These are phyloP conservation scores for Akebia trifoliata DNA, from an alignment of 164 flowering plant genomes.

Conservation along the genomic window DNA sequence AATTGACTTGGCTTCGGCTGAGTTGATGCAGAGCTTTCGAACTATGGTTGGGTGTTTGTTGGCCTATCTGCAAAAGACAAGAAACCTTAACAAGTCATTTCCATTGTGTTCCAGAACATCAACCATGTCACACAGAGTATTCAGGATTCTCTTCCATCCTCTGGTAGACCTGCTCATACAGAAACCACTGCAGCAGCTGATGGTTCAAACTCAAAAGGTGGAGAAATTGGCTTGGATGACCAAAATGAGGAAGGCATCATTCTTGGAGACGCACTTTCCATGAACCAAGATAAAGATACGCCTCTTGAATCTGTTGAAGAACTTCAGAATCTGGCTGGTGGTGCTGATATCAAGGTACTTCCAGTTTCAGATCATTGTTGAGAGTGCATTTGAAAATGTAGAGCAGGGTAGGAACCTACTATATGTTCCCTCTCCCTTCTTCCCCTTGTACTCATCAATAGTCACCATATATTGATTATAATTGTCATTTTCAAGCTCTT, in stretches of 20 bases:
- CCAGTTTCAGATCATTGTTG: slow-evolving; percentile 46
- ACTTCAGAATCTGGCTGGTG: slow-evolving; percentile 85
- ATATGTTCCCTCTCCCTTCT: slow-evolving; percentile 1
- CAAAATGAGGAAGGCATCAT: slow-evolving; percentile 46
- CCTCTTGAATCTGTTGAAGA: slow-evolving; percentile 83
- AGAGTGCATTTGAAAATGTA: slow-evolving; percentile 98
- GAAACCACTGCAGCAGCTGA: slow-evolving; percentile 34
- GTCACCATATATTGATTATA: not conserved
- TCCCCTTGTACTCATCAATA: not conserved
- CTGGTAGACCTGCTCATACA: slow-evolving; percentile 27
- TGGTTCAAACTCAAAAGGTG: slow-evolving; percentile 25
- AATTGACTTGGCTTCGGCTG: too few relatives aligned
- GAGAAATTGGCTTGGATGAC: slow-evolving; percentile 35
- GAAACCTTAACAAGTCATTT: not conserved
- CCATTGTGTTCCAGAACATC: slow-evolving; percentile 13
- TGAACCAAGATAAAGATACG: slow-evolving; percentile 42
- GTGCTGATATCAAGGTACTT: slow-evolving; percentile 93
- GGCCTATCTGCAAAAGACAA: not conserved
- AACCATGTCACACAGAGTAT: slow-evolving; percentile 16
- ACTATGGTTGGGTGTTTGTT: slow-evolving; percentile 1
- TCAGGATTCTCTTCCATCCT: slow-evolving; percentile 36
- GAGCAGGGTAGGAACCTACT: slow-evolving; percentile 66
- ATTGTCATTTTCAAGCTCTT: not conserved
- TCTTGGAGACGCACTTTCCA: slow-evolving; percentile 52
- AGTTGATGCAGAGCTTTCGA: too few relatives aligned